Percentiles rank a stretch among this genome's conserved stretches.
Evolutionary conservation across 306 rosid genomes (phyloP).

Genomic region (Ammopiptanthus mongolicus): DNA sequence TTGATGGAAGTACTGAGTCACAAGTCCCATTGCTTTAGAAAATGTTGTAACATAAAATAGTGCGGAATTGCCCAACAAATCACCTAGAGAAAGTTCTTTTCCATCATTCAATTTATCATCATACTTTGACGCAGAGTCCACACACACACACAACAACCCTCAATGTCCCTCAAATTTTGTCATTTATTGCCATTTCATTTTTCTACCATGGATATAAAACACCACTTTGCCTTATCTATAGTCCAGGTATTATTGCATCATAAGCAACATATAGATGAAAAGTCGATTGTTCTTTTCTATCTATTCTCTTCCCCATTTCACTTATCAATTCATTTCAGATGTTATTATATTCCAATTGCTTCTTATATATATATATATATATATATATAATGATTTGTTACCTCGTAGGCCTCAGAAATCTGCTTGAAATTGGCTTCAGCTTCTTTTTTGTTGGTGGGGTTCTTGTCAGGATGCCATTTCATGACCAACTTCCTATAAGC

Average conservation of each 20-base stretch:
- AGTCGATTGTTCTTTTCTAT: neutral
- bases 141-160: neutral
- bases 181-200: neutral
- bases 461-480: slow-evolving; percentile 99
- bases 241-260: neutral
- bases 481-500: slow-evolving; percentile 83
- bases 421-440: slow-evolving; percentile 97
- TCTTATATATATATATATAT: no score
- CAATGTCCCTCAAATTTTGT: neutral
- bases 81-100: neutral
- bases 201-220: neutral
- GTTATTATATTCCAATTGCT: neutral
- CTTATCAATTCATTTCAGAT: neutral
- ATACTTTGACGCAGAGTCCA: neutral
- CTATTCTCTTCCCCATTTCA: neutral
- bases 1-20: neutral
- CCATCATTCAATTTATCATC: neutral
- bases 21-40: neutral
- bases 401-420: slow-evolving; percentile 97
- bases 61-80: neutral
- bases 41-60: neutral
- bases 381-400: slow-evolving; percentile 21
- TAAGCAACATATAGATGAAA: neutral
- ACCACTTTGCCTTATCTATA: neutral
- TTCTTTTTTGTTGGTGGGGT: slow-evolving; percentile 74